Evolutionary conservation across 768 basidiomycete genomes (phyloP), one percentile per base, ranked within the genome.

Genomic region (Dacryopinax spathularia): DNA sequence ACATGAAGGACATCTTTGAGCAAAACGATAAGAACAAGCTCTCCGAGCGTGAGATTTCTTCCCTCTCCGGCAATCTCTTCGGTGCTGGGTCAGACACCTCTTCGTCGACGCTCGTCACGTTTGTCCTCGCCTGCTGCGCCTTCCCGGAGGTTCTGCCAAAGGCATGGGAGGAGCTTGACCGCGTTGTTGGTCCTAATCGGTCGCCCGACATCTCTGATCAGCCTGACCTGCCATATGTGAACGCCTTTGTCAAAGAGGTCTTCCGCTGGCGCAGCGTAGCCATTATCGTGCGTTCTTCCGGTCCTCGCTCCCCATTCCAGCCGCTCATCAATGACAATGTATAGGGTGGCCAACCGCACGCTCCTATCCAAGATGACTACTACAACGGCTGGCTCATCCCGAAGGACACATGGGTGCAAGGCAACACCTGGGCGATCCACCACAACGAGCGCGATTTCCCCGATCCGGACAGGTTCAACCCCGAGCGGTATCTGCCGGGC

Each of bases 301-400:
- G n/a, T n/a, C n/a, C n/a, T n/a, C n/a, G n/a, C n/a, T n/a, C n/a
- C n/a, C n/a, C n/a, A n/a, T n/a, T n/a, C n/a, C n/a, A n/a, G n/a
- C n/a, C n/a, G n/a, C n/a, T n/a, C n/a, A n/a, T n/a, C n/a, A n/a
- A n/a, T n/a, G n/a, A n/a, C n/a, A n/a, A n/a, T n/a, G n/a, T n/a
- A n/a, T n/a, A n/a, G n/a, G 43, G 43, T 44, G 43, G 43, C 43
- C 43, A 44, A 20, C 71, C 71, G n/a, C 71, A 72, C 60, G 34
- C 61, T 6, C 25, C 64, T 6, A 61, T 41, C 12, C 39, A 69
- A 33, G 72, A 72, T 34, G 68, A 72, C 48, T 60, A 70, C 4
- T 73, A 71, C 62, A 61, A 70, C 34, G 72, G 69, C 0, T 73
- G 65, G 34, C 65, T 66, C 34, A 70, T 73, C 2, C 70, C 71